Conservation (phyloP, 2,329 filamentous ascomycete genomes). For the Verticillium tricorpus region DNA sequence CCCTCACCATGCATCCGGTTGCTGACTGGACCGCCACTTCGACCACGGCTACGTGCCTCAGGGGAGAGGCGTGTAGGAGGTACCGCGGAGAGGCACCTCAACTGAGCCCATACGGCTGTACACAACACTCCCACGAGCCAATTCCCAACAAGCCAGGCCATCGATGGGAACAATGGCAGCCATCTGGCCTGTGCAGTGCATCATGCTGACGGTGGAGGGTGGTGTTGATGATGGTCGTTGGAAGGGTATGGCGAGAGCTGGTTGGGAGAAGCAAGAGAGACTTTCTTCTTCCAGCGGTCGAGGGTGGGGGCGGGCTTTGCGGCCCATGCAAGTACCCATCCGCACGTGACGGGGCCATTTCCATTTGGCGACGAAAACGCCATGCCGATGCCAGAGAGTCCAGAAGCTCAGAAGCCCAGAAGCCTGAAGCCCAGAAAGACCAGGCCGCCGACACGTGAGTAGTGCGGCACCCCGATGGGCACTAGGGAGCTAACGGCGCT, state of each 20-base stretch:
- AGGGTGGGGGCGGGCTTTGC: neutral
- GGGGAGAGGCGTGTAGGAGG: neutral
- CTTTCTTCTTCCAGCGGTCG: too few relatives aligned
- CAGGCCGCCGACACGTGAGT: neutral
- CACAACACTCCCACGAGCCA: neutral
- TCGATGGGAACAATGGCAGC: neutral
- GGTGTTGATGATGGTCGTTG: neutral
- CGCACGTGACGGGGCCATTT: neutral
- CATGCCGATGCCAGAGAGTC: neutral
- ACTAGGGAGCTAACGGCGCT: neutral
- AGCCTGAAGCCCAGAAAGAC: too few relatives aligned
- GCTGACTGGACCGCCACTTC: neutral
- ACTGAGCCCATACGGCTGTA: neutral
- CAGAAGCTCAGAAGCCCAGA: too few relatives aligned
- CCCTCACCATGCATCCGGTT: neutral
- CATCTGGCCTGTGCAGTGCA: neutral
- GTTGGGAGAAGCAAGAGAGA: neutral
- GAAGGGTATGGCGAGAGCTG: neutral
- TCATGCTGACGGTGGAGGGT: neutral
- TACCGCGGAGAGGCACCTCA: neutral
- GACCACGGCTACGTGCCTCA: neutral
- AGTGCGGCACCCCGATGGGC: neutral
- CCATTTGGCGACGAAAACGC: neutral
- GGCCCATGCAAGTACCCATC: neutral
- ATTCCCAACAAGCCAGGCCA: neutral